These are phyloP conservation scores for Elongisporangium anandrum DNA, from an alignment of 352 stramenopile species.

Conservation along the genomic window DNA sequence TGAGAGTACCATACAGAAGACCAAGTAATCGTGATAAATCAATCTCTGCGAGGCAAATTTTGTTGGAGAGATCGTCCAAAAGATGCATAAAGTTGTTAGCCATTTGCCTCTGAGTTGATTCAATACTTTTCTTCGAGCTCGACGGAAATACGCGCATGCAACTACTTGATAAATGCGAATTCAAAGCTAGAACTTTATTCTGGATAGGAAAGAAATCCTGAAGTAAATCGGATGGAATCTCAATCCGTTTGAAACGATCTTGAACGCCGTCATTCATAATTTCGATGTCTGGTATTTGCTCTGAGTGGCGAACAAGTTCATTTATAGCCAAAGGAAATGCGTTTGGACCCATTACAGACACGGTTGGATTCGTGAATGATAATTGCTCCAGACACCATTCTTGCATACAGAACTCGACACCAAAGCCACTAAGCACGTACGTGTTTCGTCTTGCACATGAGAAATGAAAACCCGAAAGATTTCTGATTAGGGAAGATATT, in stretches of 20 bases:
- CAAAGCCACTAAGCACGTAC: conserved; percentile 43
- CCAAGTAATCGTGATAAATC: conserved; percentile 24
- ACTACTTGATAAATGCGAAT: background rate
- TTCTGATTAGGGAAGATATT: background rate
- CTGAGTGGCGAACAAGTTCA: conserved; percentile 1
- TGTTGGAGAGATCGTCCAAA: conserved; percentile 33
- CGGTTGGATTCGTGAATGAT: conserved; percentile 18
- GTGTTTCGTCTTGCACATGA: background rate
- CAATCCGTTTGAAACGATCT: conserved; percentile 29
- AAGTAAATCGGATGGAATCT: conserved; percentile 17
- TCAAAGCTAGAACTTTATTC: background rate
- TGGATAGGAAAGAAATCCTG: background rate
- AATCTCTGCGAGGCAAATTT: conserved; percentile 18
- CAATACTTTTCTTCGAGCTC: conserved; percentile 21
- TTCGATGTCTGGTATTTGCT: background rate
- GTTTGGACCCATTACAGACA: conserved; percentile 12
- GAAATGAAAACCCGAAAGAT: background rate
- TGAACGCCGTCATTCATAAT: conserved; percentile 2
- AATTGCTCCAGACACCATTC: conserved; percentile 21
- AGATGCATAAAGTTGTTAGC: conserved; percentile 26
- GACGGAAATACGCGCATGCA: conserved; percentile 19
- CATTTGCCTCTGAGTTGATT: conserved; percentile 21
- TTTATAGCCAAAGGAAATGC: conserved; percentile 16
- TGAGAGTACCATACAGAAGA: conserved; percentile 27
- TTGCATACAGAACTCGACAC: conserved; percentile 42